A percentile compares a stretch with the other conserved stretches of the same genome.
Conservation (phyloP, 78 protist species). For the Mantamonas sphyraenae region DNA sequence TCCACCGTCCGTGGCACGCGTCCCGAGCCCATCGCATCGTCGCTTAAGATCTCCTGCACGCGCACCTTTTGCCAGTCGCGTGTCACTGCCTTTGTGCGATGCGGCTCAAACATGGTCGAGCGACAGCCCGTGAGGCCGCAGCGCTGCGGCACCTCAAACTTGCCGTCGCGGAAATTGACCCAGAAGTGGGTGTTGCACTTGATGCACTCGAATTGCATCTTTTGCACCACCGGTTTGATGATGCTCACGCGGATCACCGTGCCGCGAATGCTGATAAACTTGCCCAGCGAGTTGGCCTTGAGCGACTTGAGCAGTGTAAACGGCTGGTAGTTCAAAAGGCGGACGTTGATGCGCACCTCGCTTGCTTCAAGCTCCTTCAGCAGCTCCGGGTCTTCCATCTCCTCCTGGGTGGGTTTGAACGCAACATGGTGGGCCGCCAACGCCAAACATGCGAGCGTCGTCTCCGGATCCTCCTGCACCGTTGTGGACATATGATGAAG, state of each 20-base stretch:
- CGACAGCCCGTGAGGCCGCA: slow-evolving; percentile 48
- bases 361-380: too few relatives aligned
- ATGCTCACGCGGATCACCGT: slow-evolving; percentile 80
- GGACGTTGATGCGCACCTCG: slow-evolving; percentile 7
- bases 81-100: slow-evolving; percentile 33
- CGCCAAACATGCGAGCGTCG: too few relatives aligned
- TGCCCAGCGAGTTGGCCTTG: slow-evolving; percentile 36
- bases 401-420: too few relatives aligned
- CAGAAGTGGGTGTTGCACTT: slow-evolving; percentile 10
- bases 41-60: slow-evolving; percentile 70
- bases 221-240: slow-evolving; percentile 65
- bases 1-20: slow-evolving; percentile 88
- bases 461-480: too few relatives aligned
- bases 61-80: slow-evolving; percentile 79
- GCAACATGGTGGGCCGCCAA: too few relatives aligned
- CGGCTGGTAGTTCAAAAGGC: slow-evolving; percentile 1
- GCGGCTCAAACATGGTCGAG: slow-evolving; percentile 41
- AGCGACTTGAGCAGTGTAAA: slow-evolving; percentile 4
- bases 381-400: too few relatives aligned
- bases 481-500: too few relatives aligned
- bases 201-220: slow-evolving; percentile 59
- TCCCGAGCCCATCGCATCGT: slow-evolving; percentile 47
- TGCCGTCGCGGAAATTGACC: slow-evolving; percentile 42
- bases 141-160: slow-evolving; percentile 2
- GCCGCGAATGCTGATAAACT: slow-evolving; percentile 68